Base-by-base conservation (phyloP, 176 grass and related monocot genomes). In the Hsuehochloa calcarea region DNA sequence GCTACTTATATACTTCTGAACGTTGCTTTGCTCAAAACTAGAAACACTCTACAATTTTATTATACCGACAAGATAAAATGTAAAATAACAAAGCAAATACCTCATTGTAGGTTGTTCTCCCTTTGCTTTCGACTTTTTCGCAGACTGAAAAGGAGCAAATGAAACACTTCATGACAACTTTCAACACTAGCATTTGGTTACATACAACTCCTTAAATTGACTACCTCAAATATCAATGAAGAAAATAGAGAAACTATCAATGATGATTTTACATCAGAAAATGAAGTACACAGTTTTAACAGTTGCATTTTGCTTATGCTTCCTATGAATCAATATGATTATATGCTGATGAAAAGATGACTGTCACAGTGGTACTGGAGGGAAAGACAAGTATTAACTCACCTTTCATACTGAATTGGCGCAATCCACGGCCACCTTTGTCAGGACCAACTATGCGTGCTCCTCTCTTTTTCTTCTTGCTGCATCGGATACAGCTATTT, bases 331-430 rank as follows among this genome's bases (percentile, higher is more conserved):
- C 26, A 65, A 63, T 27, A 65, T 40, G n/a, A 12, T 27, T 50
- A 23, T 65, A 65, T 37, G 29, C 50, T 80, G 61, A 80, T 79
- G 80, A 81, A 20, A 4, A 77, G 56, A 72, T 69, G 75, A 75
- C 58, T 61, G 78, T 52, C 47, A 37, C 11, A 41, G 66, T 64
- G 22, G 44, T 69, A 69, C 8, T 60, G 45, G 51, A 22, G 34
- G 20, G 26, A 61, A 34, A 52, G 40, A 74, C 41, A 31, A 90
- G 61, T 38, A 44, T 70, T 63, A 43, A 87, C 31, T 19, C 17
- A 96, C 97, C 97, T 96, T 91, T 94, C 97, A 96, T 96, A 87
- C 97, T 99, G 81, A 99, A 99, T 77, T 99, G 96, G 58, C 97
- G 97, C 70, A 99, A 81, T 54, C 97, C 97, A 59, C 97, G 94